Conservation (phyloP, 73 alveolate species). For the Tetrahymena borealis region DNA sequence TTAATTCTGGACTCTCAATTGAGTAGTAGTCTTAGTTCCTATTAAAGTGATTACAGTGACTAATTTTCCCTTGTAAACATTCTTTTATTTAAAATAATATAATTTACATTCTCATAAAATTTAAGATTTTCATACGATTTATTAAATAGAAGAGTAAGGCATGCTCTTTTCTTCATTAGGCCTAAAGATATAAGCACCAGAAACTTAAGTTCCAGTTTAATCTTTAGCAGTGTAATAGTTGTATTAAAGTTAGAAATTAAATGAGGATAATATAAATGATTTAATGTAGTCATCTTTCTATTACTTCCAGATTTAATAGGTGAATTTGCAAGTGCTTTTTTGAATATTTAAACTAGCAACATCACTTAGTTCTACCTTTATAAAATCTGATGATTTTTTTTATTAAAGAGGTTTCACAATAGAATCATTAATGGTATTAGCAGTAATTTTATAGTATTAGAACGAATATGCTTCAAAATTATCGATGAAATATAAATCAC, state of each 20-base stretch:
- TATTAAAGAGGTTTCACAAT: neutral
- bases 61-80: constrained; percentile 19
- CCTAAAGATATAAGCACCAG: neutral
- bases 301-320: neutral
- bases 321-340: neutral
- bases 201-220: neutral
- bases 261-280: neutral
- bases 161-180: neutral
- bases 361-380: neutral
- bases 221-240: neutral
- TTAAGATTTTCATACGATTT: too few relatives aligned
- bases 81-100: neutral
- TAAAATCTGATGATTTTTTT: neutral
- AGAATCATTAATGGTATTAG: neutral
- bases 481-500: neutral
- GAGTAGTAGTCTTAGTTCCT: constrained; percentile 27
- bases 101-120: too few relatives aligned
- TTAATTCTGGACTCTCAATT: neutral
- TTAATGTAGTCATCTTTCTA: neutral
- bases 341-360: neutral
- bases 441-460: neutral
- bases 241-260: neutral
- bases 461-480: neutral
- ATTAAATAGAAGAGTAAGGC: neutral
- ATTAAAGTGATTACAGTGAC: constrained; percentile 1